Evolutionary conservation across 371 early-diverging fungal species (phyloP), one percentile per base, ranked within the genome.

Genomic region (Lichtheimia ramosa): DNA sequence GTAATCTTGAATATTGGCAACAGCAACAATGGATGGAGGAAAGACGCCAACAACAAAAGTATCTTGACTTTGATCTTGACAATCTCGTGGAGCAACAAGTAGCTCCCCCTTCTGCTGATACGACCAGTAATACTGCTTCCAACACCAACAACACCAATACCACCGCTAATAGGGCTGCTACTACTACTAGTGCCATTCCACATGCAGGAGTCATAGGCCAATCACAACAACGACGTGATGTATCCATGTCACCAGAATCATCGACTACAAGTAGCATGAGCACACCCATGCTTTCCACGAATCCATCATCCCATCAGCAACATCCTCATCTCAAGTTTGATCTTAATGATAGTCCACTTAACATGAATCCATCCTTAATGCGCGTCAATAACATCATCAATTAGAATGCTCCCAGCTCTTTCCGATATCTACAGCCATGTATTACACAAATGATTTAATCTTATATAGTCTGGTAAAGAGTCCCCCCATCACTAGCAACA

Each of bases 1-100:
- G 65, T 13, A 70, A 68, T 40, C 61, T 70, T 50, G 74, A 74
- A 40, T 74, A 74, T 46, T 70, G 74, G 74, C 71, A 74, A 18
- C 68, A 74, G 21, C 64, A 73, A n/a, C 70, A 69, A 40, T 54
- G 61, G 2, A 56, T 66, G 4, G 66, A 69, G 23, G 66, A 73
- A n/a, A 66, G 62, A 28, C 66, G 61, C 18, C 69, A 64, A 39
- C 60, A 56, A 14, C 62, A 61, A 20, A 34, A 34, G 34, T 21
- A 21, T n/a, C n/a, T 23, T 12, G 49, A 46, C 39, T 57, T 52
- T 18, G 34, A 59, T 21, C 49, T 63, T 57, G 51, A 62, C 34
- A 48, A 54, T 20, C 46, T 43, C 24, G 51, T 49, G 13, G 43
- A 46, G 18, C 18, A 18, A 39, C 16, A 16, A 28, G 15, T 43